phyloP scores from a whole-genome alignment of 176 grass and related monocot species.

The Elymus sibiricus region DNA sequence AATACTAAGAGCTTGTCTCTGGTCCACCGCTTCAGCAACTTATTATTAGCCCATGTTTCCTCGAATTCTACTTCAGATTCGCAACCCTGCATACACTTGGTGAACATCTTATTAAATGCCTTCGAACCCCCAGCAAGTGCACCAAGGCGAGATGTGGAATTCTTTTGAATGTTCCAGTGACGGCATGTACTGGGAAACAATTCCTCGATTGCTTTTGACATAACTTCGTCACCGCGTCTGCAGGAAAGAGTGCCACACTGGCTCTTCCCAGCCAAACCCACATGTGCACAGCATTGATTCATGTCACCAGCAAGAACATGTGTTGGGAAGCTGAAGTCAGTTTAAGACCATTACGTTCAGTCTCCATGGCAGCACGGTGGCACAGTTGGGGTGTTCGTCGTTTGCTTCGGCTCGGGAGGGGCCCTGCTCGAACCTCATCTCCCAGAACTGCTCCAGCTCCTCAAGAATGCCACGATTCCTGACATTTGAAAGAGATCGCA shows the following conservation, averaged over 20 bases:
- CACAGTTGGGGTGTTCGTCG: background rate
- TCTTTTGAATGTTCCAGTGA: constrained; percentile 69
- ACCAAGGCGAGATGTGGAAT: constrained; percentile 59
- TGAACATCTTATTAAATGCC: constrained; percentile 62
- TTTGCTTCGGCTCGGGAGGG: background rate
- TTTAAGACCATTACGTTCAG: background rate
- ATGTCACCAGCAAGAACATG: too few species aligned
- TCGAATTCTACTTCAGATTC: constrained; percentile 62
- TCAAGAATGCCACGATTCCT: background rate
- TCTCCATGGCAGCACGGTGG: background rate
- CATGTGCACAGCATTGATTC: too few species aligned
- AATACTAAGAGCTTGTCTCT: constrained; percentile 43
- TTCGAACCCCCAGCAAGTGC: constrained; percentile 38
- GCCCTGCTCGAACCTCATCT: background rate
- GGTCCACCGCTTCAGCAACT: constrained; percentile 48
- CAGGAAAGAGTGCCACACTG: too few species aligned
- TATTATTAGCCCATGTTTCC: constrained; percentile 61
- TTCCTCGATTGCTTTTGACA: constrained; percentile 61
- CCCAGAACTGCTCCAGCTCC: background rate
- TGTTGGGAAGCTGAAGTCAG: too few species aligned
- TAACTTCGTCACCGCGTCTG: constrained; percentile 23
- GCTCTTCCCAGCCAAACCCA: too few species aligned
- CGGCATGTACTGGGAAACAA: constrained; percentile 55
- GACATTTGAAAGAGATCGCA: too few species aligned
- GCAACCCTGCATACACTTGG: constrained; percentile 65